A percentile compares a stretch with the other conserved stretches of the same genome.
Evolutionary conservation across 208 protist species (phyloP).

Genomic region (Perkinsela sp.): DNA sequence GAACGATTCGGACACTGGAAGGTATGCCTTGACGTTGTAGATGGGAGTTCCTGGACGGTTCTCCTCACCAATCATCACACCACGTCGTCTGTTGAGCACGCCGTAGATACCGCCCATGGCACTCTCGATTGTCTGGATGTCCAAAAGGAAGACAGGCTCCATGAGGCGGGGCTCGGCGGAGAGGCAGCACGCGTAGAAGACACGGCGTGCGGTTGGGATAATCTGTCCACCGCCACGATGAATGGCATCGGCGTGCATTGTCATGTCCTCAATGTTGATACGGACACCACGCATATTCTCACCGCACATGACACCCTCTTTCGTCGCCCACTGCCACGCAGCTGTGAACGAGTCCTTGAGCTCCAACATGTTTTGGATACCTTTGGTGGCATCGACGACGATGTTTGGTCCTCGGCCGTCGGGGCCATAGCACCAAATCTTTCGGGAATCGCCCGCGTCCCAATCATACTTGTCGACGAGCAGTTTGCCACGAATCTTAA

Average conservation of each 20-base stretch:
- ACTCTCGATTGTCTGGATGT: constrained; percentile 79
- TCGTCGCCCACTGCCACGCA: constrained; percentile 79
- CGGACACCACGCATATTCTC: constrained; percentile 85
- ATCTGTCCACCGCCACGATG: constrained; percentile 94
- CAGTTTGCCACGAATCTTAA: constrained; percentile 55
- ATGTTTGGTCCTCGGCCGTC: constrained; percentile 83
- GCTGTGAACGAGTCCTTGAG: constrained; percentile 84
- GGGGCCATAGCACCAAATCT: constrained; percentile 93
- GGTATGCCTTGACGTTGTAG: constrained; percentile 82
- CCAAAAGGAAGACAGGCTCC: constrained; percentile 89
- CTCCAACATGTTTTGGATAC: constrained; percentile 88
- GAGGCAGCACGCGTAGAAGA: constrained; percentile 74
- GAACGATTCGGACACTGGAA: constrained; percentile 96
- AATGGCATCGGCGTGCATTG: constrained; percentile 91
- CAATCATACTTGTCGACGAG: constrained; percentile 67
- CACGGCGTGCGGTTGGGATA: constrained; percentile 76
- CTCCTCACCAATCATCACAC: constrained; percentile 79
- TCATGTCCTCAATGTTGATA: constrained; percentile 86
- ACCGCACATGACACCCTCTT: constrained; percentile 73
- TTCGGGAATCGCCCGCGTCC: constrained; percentile 68
- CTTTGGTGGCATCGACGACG: constrained; percentile 85
- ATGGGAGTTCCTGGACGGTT: constrained; percentile 79
- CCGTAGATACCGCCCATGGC: constrained; percentile 84
- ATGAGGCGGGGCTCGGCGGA: constrained; percentile 69
- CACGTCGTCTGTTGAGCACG: constrained; percentile 78